phyloP scores from a whole-genome alignment of 495 filamentous ascomycete genomes.

The Cairneyella variabilis region DNA sequence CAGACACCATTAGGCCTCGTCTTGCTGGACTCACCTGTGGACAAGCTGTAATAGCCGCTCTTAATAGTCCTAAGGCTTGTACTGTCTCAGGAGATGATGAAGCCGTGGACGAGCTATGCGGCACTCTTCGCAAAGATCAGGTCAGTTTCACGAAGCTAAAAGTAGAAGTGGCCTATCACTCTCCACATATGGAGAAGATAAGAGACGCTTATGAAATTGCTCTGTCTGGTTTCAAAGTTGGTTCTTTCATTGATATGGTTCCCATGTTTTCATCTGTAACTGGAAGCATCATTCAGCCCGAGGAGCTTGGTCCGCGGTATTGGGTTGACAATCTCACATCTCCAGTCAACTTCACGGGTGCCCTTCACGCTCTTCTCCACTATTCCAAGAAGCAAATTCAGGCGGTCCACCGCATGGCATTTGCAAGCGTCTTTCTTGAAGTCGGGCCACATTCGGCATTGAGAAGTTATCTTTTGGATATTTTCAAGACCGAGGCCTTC shows the following conservation, averaged over 20 bases:
- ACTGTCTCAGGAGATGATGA: conserved; percentile 17
- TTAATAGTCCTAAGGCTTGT: conserved; percentile 53
- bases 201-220: conserved; percentile 33
- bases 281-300: conserved; percentile 43
- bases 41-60: conserved; percentile 22
- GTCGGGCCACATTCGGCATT: conserved; percentile 63
- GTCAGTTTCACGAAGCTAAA: conserved; percentile 49
- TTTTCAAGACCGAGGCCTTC: too few relatives aligned
- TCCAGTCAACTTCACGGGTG: conserved; percentile 42
- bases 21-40: not conserved
- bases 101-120: conserved; percentile 43
- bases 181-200: conserved; percentile 48
- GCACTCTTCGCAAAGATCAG: conserved; percentile 38
- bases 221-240: not conserved
- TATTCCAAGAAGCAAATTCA: not conserved
- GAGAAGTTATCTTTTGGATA: too few relatives aligned
- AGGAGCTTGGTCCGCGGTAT: not conserved
- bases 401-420: conserved; percentile 29
- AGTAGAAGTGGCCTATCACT: conserved; percentile 59
- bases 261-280: conserved; percentile 16
- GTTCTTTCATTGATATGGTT: not conserved
- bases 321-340: conserved; percentile 53
- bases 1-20: not conserved
- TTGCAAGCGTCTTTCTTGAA: conserved; percentile 45
- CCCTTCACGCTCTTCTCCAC: too few relatives aligned